phyloP scores from a whole-genome alignment of 2,329 filamentous ascomycete genomes.

The Ceratocystis smalleyi region DNA sequence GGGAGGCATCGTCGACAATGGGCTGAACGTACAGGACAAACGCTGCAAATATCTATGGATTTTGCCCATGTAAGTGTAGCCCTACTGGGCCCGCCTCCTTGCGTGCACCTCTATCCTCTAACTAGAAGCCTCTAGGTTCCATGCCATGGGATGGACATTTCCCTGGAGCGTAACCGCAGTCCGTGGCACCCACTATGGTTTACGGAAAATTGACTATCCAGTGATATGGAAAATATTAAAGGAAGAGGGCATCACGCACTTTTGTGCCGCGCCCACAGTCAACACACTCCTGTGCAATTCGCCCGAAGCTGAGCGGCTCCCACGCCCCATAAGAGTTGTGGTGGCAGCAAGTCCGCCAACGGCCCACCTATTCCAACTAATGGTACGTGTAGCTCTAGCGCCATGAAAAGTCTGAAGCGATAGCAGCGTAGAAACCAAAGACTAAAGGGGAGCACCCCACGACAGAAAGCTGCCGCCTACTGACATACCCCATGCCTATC shows the following conservation, averaged over 20 bases:
- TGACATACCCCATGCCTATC: not conserved
- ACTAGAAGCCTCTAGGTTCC: slow-evolving; percentile 32
- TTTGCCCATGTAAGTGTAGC: slow-evolving; percentile 65
- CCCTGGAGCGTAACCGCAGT: slow-evolving; percentile 89
- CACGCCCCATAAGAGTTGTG: slow-evolving; percentile 63
- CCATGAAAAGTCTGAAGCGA: not conserved
- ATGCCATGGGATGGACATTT: slow-evolving; percentile 67
- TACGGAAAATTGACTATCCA: slow-evolving; percentile 88
- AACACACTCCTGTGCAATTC: slow-evolving; percentile 82
- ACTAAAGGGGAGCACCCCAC: not conserved
- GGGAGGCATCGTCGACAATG: slow-evolving; percentile 77
- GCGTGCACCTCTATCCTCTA: not conserved
- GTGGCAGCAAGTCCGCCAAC: slow-evolving; percentile 87
- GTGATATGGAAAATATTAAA: slow-evolving; percentile 83
- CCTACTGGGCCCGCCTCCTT: not conserved
- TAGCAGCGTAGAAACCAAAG: slow-evolving; percentile 9
- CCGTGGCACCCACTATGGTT: slow-evolving; percentile 83
- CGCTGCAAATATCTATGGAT: slow-evolving; percentile 82
- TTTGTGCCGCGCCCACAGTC: slow-evolving; percentile 89
- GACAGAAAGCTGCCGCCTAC: not conserved
- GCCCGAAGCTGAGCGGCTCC: slow-evolving; percentile 54
- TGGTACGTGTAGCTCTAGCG: slow-evolving; percentile 37
- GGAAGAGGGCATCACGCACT: slow-evolving; percentile 78
- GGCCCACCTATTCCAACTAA: slow-evolving; percentile 80
- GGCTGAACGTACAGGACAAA: slow-evolving; percentile 54